Evolutionary conservation across 306 rosid genomes (phyloP).

Genomic region (Malus domestica): ASM211411v1 NC_041791.1:927501-928000

Average conservation of each 20-base stretch:
- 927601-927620: slow-evolving; percentile 80
- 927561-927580: slow-evolving; percentile 88
- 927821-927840: slow-evolving; percentile 90
- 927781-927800: slow-evolving; percentile 79
- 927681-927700: slow-evolving; percentile 87
- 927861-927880: neutral
- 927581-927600: slow-evolving; percentile 97
- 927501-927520: slow-evolving; percentile 80
- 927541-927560: slow-evolving; percentile 58
- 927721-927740: slow-evolving; percentile 81
- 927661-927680: slow-evolving; percentile 91
- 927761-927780: slow-evolving; percentile 76
- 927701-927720: slow-evolving; percentile 84
- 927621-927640: slow-evolving; percentile 55
- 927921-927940: neutral
- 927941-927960: neutral
- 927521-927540: slow-evolving; percentile 67
- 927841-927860: slow-evolving; percentile 57
- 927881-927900: neutral
- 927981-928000: neutral
- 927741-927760: slow-evolving; percentile 91
- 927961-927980: neutral
- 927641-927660: slow-evolving; percentile 72
- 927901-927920: neutral
- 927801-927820: slow-evolving; percentile 79